Conservation (phyloP, 768 basidiomycete genomes). For the Butyriboletus loyo region DNA sequence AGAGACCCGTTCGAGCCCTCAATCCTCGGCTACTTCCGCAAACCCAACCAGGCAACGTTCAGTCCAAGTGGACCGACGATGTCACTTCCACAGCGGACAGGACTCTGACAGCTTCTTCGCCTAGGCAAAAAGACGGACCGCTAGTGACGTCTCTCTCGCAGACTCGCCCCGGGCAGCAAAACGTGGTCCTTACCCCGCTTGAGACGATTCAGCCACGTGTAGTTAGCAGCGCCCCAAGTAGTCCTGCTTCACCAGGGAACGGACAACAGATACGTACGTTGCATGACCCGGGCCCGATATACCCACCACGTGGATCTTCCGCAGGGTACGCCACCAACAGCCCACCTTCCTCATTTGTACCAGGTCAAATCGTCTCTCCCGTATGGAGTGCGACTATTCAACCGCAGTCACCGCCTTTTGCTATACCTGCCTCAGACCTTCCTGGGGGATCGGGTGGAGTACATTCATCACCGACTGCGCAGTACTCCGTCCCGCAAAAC, state of each 20-base stretch:
- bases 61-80: neutral
- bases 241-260: conserved; percentile 4
- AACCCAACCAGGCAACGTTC: neutral
- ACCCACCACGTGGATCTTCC: conserved; percentile 27
- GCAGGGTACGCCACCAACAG: conserved; percentile 8
- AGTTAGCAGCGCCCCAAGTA: conserved; percentile 1
- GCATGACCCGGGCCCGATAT: conserved; percentile 16
- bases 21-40: conserved; percentile 15
- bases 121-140: conserved; percentile 1
- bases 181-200: neutral
- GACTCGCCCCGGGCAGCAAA: conserved; percentile 2
- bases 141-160: conserved; percentile 4
- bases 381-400: conserved; percentile 36
- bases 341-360: conserved; percentile 35
- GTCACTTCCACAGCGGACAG: neutral
- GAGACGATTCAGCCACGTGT: conserved; percentile 4
- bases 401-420: conserved; percentile 24
- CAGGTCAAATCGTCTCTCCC: conserved; percentile 38
- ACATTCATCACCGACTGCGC: conserved; percentile 14
- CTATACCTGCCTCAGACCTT: conserved; percentile 19
- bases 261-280: conserved; percentile 17
- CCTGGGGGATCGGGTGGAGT: conserved; percentile 16
- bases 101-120: neutral
- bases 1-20: conserved; percentile 22
- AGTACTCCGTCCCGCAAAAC: conserved; percentile 7